Evolutionary conservation across 2,329 filamentous ascomycete species (phyloP).

Genomic region (Beauveria asiatica): DNA sequence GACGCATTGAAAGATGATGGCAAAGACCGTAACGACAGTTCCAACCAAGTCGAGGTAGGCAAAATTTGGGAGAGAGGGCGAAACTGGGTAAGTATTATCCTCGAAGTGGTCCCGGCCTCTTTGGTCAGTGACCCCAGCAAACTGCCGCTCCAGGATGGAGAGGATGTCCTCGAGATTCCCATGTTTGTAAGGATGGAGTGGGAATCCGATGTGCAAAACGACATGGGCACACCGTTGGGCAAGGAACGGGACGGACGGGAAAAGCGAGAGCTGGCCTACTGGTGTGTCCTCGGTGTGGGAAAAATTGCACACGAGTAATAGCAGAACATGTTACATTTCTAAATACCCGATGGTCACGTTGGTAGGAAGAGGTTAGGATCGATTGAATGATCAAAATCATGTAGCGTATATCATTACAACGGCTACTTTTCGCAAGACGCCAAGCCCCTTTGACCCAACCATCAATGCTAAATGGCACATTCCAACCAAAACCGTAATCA

Average conservation of each 20-base stretch:
- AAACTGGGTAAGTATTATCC: constrained; percentile 90
- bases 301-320: constrained; percentile 52
- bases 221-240: constrained; percentile 46
- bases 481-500: constrained; percentile 20
- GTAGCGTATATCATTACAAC: constrained; percentile 31
- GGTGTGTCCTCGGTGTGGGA: constrained; percentile 86
- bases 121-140: constrained; percentile 36
- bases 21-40: constrained; percentile 31
- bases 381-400: constrained; percentile 9
- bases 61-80: constrained; percentile 94
- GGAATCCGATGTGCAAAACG: constrained; percentile 62
- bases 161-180: constrained; percentile 75
- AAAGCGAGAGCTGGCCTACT: constrained; percentile 86
- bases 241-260: constrained; percentile 58
- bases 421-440: constrained; percentile 43
- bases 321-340: constrained; percentile 11
- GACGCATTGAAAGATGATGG: constrained; percentile 64
- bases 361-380: constrained; percentile 1
- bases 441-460: constrained; percentile 36
- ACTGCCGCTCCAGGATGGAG: constrained; percentile 46
- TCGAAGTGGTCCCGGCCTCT: constrained; percentile 72
- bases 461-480: constrained; percentile 24
- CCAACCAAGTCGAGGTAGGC: constrained; percentile 64
- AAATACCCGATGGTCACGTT: constrained; percentile 32
- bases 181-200: constrained; percentile 91